These are phyloP conservation scores for Lactarius vividus DNA, from an alignment of 768 basidiomycete species.

Conservation along the genomic window DNA sequence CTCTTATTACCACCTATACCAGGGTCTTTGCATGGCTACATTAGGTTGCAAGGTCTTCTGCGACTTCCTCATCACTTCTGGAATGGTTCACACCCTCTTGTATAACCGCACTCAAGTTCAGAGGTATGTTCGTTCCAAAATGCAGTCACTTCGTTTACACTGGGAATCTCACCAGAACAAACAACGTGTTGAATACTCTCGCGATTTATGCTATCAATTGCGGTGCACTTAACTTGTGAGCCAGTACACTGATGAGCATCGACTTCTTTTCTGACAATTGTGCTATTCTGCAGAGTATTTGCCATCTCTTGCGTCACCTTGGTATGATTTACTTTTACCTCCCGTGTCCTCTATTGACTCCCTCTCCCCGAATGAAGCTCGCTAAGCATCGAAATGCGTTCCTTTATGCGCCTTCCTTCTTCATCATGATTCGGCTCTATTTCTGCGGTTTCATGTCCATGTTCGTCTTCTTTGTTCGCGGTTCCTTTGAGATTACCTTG, in stretches of 20 bases:
- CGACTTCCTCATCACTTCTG: conserved; percentile 1
- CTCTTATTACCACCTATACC: too few species aligned
- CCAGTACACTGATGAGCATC: background rate
- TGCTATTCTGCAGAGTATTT: background rate
- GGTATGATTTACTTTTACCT: background rate
- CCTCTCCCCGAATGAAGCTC: background rate
- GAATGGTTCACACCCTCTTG: conserved; percentile 8
- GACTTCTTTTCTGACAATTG: background rate
- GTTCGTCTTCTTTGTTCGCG: background rate
- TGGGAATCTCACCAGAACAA: background rate
- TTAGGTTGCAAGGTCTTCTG: conserved; percentile 4
- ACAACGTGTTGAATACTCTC: background rate
- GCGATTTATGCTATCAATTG: conserved; percentile 8
- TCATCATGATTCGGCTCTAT: conserved; percentile 7
- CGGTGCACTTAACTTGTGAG: conserved; percentile 4
- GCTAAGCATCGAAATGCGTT: background rate
- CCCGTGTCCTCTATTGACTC: background rate
- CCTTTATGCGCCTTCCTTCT: conserved; percentile 3
- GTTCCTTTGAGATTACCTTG: background rate
- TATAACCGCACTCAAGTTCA: background rate
- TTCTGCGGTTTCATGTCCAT: conserved; percentile 7
- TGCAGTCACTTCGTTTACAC: background rate
- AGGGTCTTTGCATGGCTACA: background rate
- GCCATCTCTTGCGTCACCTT: background rate
- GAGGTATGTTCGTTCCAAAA: background rate